These are phyloP conservation scores for Lactuca saligna DNA, from an alignment of 129 eudicot genomes.

Conservation along the genomic window DNA sequence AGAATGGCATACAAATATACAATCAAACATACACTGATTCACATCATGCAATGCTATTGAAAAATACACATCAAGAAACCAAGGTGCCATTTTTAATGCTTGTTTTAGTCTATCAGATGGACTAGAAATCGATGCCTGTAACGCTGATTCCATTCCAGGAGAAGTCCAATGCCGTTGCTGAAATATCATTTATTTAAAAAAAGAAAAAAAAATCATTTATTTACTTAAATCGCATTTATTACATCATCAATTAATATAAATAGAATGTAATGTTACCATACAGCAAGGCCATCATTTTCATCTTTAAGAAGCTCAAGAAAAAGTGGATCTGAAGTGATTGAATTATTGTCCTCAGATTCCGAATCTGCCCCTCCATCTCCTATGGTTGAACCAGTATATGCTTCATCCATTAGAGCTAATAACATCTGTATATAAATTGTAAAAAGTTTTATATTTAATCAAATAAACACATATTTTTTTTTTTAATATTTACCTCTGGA, in stretches of 20 bases:
- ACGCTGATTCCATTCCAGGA: conserved; percentile 80
- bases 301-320: conserved; percentile 95
- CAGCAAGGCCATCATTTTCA: conserved; percentile 97
- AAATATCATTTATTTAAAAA: conserved; percentile 24
- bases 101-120: conserved; percentile 77
- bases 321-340: conserved; percentile 82
- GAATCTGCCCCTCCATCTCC: conserved; percentile 94
- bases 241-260: neutral
- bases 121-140: conserved; percentile 62
- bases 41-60: conserved; percentile 72
- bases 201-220: too few species aligned
- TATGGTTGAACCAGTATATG: conserved; percentile 93
- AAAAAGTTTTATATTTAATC: conserved; percentile 10
- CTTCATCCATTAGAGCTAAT: conserved; percentile 97
- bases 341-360: conserved; percentile 78
- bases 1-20: neutral
- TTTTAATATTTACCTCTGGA: conserved; percentile 48
- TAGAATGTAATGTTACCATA: conserved; percentile 42
- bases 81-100: conserved; percentile 76
- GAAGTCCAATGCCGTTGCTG: conserved; percentile 98
- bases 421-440: conserved; percentile 59
- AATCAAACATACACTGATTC: conserved; percentile 75
- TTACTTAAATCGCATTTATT: neutral
- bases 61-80: conserved; percentile 82
- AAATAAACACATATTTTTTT: neutral